phyloP scores from a whole-genome alignment of 495 filamentous ascomycete genomes.

The Penicillium tannophilum region DNA sequence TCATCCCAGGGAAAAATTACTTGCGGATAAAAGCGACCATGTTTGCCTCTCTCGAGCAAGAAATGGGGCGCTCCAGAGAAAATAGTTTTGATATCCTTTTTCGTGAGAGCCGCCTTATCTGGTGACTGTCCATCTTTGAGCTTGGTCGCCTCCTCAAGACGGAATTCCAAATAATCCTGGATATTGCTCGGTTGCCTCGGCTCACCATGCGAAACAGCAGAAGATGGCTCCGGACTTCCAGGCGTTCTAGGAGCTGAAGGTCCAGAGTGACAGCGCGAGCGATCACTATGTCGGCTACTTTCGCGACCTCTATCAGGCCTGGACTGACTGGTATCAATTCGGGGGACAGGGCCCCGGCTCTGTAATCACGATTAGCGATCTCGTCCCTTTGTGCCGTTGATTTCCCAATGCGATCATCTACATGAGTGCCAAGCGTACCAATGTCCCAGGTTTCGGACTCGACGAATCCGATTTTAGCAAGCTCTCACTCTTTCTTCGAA shows the following conservation, averaged over 20 bases:
- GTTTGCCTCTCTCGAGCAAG: slow-evolving; percentile 52
- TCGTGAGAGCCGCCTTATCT: slow-evolving; percentile 41
- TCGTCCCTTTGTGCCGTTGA: not conserved
- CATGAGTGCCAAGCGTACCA: not conserved
- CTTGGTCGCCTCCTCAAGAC: slow-evolving; percentile 17
- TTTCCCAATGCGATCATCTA: not conserved
- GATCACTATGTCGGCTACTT: not conserved
- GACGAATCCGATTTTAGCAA: slow-evolving; percentile 6
- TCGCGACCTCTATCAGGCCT: not conserved
- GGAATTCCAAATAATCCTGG: slow-evolving; percentile 32
- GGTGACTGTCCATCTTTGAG: not conserved
- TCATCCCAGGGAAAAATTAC: slow-evolving; percentile 72
- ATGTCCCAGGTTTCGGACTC: not conserved
- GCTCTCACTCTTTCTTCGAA: slow-evolving; percentile 28
- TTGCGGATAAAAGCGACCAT: slow-evolving; percentile 60
- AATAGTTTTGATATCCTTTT: slow-evolving; percentile 64
- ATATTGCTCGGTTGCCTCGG: slow-evolving; percentile 35
- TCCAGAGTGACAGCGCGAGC: not conserved
- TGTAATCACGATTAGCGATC: not conserved
- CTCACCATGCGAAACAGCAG: slow-evolving; percentile 18
- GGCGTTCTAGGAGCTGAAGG: slow-evolving; percentile 5
- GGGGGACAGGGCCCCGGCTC: not conserved
- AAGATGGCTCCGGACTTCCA: slow-evolving; percentile 6
- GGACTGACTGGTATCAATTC: not conserved
- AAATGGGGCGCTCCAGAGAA: slow-evolving; percentile 81